Evolutionary conservation across 2,329 filamentous ascomycete species (phyloP).

Genomic region (Pseudopithomyces chartarum): DNA sequence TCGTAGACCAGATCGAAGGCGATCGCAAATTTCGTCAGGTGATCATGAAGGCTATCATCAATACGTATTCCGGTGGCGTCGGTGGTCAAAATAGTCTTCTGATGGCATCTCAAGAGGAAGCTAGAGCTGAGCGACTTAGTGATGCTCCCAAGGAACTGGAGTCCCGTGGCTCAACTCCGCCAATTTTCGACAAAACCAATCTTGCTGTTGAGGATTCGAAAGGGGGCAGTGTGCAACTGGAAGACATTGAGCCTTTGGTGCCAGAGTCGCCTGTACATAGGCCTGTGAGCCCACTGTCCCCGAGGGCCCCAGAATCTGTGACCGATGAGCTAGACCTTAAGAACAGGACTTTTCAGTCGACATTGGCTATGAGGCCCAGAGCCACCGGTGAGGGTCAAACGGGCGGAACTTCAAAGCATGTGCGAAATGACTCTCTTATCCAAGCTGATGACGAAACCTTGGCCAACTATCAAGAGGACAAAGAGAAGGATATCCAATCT

Average conservation of each 20-base stretch:
- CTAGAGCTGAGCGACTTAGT: too few relatives aligned
- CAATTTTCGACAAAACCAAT: background rate
- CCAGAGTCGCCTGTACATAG: background rate
- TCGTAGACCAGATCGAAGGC: constrained; percentile 31
- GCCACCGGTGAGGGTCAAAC: background rate
- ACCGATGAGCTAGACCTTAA: constrained; percentile 14
- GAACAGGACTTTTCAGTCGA: constrained; percentile 11
- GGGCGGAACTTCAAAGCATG: background rate
- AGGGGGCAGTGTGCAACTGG: background rate
- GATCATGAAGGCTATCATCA: constrained; percentile 35
- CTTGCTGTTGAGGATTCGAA: background rate
- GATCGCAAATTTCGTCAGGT: constrained; percentile 32
- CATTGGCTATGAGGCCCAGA: background rate
- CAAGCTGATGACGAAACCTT: constrained; percentile 10
- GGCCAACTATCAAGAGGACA: background rate
- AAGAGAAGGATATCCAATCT: background rate
- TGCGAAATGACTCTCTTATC: constrained; percentile 21
- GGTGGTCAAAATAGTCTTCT: background rate
- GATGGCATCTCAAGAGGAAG: background rate
- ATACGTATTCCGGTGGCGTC: constrained; percentile 14
- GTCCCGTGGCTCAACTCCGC: background rate
- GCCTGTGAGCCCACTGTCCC: background rate
- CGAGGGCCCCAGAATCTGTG: constrained; percentile 6
- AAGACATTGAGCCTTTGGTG: constrained; percentile 10
- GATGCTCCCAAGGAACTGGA: background rate